Conservation (phyloP, 208 protist genomes). For the Acanthamoeba triangularis region DNA sequence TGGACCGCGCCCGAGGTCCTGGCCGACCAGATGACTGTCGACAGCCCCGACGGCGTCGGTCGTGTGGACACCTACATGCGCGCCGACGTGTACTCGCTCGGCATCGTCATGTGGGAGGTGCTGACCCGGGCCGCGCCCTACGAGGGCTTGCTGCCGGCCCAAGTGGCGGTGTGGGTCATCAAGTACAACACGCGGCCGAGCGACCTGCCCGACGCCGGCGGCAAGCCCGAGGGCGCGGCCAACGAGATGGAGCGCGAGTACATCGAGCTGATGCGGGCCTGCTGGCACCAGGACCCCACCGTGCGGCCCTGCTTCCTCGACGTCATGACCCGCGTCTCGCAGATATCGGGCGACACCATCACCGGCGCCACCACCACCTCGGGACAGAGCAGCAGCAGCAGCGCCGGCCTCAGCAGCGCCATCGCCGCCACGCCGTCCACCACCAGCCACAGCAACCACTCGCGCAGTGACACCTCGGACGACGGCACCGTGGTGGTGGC, state of each 20-base stretch:
- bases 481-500: too few relatives aligned
- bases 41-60: background rate
- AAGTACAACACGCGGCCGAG: background rate
- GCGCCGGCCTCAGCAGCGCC: background rate
- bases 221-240: background rate
- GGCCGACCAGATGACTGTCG: background rate
- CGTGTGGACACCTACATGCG: background rate
- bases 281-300: conserved; percentile 4
- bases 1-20: background rate
- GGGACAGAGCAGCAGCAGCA: background rate
- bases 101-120: conserved; percentile 5
- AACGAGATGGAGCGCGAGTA: conserved; percentile 13
- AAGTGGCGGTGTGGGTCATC: background rate
- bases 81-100: background rate
- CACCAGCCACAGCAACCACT: background rate
- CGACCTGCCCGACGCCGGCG: conserved; percentile 3
- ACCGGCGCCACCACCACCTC: background rate
- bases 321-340: background rate
- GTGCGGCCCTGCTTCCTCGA: conserved; percentile 18
- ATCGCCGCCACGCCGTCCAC: background rate
- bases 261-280: conserved; percentile 3
- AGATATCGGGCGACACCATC: conserved; percentile 4
- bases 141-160: background rate
- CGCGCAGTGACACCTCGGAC: background rate
- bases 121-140: background rate